Base-by-base conservation (phyloP, 805 yeast species). In the Maudiozyma serrabonitensis region DNA sequence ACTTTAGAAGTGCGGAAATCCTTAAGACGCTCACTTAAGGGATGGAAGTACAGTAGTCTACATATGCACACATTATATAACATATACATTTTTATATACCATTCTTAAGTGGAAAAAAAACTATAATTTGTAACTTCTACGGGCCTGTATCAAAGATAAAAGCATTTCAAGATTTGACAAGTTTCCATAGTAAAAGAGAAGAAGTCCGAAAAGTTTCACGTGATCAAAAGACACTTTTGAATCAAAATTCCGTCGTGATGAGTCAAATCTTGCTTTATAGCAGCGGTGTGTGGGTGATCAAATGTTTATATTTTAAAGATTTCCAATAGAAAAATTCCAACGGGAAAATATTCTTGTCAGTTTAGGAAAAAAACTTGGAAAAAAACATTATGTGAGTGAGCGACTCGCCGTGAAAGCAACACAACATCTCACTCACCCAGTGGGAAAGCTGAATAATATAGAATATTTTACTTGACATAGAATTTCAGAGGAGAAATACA, bases 1-100 rank as follows among this genome's bases (percentile, higher is more conserved):
- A 70, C 38, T 70, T 67, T 50, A 52, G 66, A 18, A 69, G 72
- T 0, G 46, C 50, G 2, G 75, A 78, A 42, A 55, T 46, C 13
- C 28, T 46, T 5, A 16, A 41, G 23, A 21, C 16, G 9, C 44
- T 21, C 11, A 11, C 28, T 26, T 8, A 21, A 8, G n/a, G 8
- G 35, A 12, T 6, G 15, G 13, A n/a, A 9, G 6, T 12, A 6
- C 18, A n/a, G 18, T 35, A 35, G 18, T 13, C 1, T n/a, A 35
- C 8, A 35, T 4, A 35, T 16, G 4, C 11, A 6, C 21, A 18
- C 41, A 19, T 16, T 16, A 18, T 19, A 11, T 38, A 9, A 16
- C 12, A 4, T 28, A 28, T 28, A 11, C 8, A 28, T 8, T 9
- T 28, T 28, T 28, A 28, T 28, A 28, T 28, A 28, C 8, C 32